Evolutionary conservation across 2,329 filamentous ascomycete species (phyloP).

Genomic region (Penicillium sp.): DNA sequence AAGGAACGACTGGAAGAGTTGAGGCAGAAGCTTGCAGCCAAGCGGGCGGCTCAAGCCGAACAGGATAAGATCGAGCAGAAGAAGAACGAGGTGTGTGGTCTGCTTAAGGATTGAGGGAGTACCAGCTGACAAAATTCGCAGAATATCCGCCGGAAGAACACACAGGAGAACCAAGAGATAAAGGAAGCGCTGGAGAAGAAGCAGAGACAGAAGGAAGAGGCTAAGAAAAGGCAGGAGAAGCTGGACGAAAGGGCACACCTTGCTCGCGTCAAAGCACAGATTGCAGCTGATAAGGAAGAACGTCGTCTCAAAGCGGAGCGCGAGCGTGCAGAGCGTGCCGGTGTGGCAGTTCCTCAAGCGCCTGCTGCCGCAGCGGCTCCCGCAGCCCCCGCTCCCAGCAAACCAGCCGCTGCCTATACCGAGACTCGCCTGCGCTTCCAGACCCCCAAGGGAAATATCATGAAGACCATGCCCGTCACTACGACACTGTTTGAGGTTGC

Average conservation of each 20-base stretch:
- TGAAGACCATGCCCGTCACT: slow-evolving; percentile 85
- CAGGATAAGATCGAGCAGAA: slow-evolving; percentile 80
- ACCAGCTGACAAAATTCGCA: slow-evolving; percentile 20
- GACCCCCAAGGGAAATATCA: slow-evolving; percentile 71
- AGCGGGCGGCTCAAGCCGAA: slow-evolving; percentile 67
- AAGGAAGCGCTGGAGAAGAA: slow-evolving; percentile 89
- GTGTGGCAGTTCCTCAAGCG: slow-evolving; percentile 57
- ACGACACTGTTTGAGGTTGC: slow-evolving; percentile 93
- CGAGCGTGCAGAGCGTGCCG: slow-evolving; percentile 83
- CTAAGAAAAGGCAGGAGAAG: slow-evolving; percentile 85
- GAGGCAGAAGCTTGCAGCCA: slow-evolving; percentile 68
- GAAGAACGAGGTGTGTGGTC: slow-evolving; percentile 70
- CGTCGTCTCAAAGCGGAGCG: slow-evolving; percentile 80
- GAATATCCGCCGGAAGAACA: slow-evolving; percentile 80
- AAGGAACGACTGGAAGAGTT: slow-evolving; percentile 75
- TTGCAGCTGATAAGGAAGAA: slow-evolving; percentile 91
- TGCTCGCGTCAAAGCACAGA: slow-evolving; percentile 87
- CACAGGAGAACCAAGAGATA: slow-evolving; percentile 81
- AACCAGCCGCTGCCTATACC: slow-evolving; percentile 70
- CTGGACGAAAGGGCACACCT: slow-evolving; percentile 80
- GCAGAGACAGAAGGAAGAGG: slow-evolving; percentile 89
- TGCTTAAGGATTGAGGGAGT: background rate
- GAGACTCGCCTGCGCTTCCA: slow-evolving; percentile 83
- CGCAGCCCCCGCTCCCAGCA: slow-evolving; percentile 52
- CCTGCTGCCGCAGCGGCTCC: slow-evolving; percentile 47